A percentile compares a stretch with the other conserved stretches of the same genome.
Conservation (phyloP, 169 alveolate genomes). For the Hepatocystis sp. region DNA sequence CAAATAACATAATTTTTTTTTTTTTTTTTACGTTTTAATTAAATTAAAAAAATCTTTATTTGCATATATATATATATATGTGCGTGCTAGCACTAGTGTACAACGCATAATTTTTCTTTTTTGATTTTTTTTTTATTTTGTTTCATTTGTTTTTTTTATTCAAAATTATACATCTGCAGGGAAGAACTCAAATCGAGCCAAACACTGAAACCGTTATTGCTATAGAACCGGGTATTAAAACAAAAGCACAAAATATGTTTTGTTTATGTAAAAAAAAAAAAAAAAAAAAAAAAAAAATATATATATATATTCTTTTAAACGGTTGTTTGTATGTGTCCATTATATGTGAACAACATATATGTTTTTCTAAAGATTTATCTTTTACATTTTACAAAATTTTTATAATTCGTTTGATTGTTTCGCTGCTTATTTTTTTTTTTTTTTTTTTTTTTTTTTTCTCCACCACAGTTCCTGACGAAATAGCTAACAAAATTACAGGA, state of each 20-base stretch:
- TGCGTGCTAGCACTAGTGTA: not conserved
- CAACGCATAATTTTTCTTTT: not conserved
- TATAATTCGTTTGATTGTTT: no score
- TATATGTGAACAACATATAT: no score
- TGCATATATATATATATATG: not conserved
- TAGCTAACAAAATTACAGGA: conserved; percentile 84
- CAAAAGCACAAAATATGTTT: not conserved
- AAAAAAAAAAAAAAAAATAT: not conserved
- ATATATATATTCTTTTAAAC: conserved; percentile 1
- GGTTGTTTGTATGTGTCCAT: no score
- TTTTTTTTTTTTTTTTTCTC: conserved; percentile 27
- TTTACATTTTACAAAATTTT: no score
- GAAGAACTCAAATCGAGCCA: conserved; percentile 93
- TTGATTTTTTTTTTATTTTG: not conserved
- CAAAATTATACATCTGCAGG: conserved; percentile 81
- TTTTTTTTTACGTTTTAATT: no score
- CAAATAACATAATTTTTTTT: not conserved
- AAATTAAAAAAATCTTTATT: not conserved
- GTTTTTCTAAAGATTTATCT: no score
- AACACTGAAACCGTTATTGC: conserved; percentile 94
- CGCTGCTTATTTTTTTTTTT: not conserved
- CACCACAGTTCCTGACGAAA: conserved; percentile 81
- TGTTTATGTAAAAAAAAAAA: not conserved
- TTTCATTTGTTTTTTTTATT: not conserved
- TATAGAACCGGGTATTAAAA: conserved; percentile 92